Percentiles rank a stretch among this genome's conserved stretches.
These are phyloP conservation scores for Mycena sp. DNA, from an alignment of 1,284 basidiomycete species.

Conservation along the genomic window DNA sequence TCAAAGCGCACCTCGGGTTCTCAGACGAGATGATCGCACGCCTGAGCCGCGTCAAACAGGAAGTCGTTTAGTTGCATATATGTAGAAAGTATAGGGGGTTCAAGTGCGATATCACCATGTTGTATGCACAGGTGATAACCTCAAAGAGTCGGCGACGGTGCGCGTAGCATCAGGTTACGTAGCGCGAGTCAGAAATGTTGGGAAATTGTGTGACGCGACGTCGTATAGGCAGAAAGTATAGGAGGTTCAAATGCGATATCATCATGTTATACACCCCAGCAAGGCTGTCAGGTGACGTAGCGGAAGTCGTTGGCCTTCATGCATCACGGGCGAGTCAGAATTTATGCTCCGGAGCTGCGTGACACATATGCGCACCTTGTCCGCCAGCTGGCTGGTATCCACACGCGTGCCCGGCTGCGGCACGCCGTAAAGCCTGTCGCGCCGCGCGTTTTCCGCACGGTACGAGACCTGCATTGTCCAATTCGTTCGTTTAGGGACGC, in stretches of 20 bases:
- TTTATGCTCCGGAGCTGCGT: background rate
- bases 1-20: slow-evolving; percentile 62
- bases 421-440: slow-evolving; percentile 65
- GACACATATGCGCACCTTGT: slow-evolving; percentile 56
- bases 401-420: slow-evolving; percentile 59
- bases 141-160: no score
- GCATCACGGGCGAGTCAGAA: background rate
- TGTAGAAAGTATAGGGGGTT: no score
- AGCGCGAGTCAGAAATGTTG: no score
- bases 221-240: no score
- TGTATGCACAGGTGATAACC: no score
- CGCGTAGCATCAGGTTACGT: no score
- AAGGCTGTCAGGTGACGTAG: slow-evolving; percentile 50
- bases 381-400: slow-evolving; percentile 73
- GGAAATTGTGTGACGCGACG: no score
- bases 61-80: no score
- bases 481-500: no score
- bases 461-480: slow-evolving; percentile 61
- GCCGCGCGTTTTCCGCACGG: slow-evolving; percentile 64
- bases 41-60: slow-evolving; percentile 37
- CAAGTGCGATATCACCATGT: no score
- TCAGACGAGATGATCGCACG: slow-evolving; percentile 53
- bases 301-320: slow-evolving; percentile 63
- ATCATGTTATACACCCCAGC: no score
- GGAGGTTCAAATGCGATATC: no score